Percentiles rank a stretch among this genome's conserved stretches.
Conservation (phyloP, 164 flowering plant genomes). For the Annona squamosa region DNA sequence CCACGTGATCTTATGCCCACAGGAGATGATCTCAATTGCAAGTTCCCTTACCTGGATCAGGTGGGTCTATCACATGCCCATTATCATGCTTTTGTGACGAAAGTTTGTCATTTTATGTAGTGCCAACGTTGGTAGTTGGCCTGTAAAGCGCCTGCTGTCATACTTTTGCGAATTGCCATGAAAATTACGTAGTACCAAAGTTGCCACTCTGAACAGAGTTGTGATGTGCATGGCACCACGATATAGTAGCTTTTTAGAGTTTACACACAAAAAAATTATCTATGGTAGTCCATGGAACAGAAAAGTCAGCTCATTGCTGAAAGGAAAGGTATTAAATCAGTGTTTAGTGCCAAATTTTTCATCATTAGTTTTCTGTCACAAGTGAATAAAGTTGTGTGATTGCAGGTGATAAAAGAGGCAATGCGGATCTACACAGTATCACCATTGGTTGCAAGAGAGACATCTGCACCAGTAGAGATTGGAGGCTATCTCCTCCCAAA, state of each 20-base stretch:
- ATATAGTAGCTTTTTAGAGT: no score
- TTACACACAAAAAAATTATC: no score
- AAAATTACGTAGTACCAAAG: neutral
- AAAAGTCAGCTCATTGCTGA: neutral
- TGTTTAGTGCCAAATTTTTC: neutral
- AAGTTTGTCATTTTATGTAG: no score
- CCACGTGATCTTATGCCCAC: constrained; percentile 48
- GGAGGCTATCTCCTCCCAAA: constrained; percentile 93
- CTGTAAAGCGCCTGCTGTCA: no score
- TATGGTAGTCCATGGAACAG: neutral
- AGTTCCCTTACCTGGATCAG: constrained; percentile 85
- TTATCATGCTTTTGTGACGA: neutral
- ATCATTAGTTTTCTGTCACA: neutral
- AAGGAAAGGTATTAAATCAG: neutral
- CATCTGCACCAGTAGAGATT: constrained; percentile 63
- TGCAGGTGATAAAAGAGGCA: constrained; percentile 83
- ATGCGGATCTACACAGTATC: constrained; percentile 89
- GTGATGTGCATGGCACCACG: neutral
- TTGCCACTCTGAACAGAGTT: neutral
- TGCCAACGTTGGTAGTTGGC: no score
- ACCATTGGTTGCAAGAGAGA: constrained; percentile 87
- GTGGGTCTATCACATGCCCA: constrained; percentile 18
- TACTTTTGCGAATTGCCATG: neutral
- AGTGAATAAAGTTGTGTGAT: neutral
- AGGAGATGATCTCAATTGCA: constrained; percentile 63